Evolutionary conservation across 164 flowering plant genomes (phyloP).

Genomic region (Tetrastigma voinierianum): DNA sequence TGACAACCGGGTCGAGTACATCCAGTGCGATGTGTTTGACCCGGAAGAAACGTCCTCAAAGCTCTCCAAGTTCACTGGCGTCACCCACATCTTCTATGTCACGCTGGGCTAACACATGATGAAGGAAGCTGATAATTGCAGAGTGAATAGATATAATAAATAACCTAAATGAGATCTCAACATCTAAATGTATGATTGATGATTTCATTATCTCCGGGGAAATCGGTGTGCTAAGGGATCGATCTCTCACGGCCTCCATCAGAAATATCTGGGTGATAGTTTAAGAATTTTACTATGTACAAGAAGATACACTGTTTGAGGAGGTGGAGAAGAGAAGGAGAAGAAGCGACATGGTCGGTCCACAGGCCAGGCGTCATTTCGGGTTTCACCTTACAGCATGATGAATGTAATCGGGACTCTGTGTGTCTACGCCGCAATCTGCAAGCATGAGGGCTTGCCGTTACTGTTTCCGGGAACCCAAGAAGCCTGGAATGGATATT

Average conservation of each 20-base stretch:
- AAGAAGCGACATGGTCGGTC: conserved; percentile 39
- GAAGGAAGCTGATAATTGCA: conserved; percentile 11
- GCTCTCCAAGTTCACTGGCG: conserved; percentile 18
- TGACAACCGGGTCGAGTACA: conserved; percentile 14
- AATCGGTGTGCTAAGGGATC: too few relatives aligned
- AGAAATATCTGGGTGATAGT: conserved; percentile 15
- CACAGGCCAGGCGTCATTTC: conserved; percentile 35
- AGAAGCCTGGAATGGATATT: conserved; percentile 33
- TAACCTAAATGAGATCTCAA: too few relatives aligned
- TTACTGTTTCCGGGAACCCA: conserved; percentile 36
- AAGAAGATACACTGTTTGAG: conserved; percentile 32
- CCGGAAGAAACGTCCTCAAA: conserved; percentile 1
- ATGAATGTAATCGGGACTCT: conserved; percentile 28
- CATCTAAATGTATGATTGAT: too few relatives aligned
- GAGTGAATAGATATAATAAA: conserved; percentile 20
- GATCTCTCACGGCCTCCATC: too few relatives aligned
- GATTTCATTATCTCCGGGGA: too few relatives aligned
- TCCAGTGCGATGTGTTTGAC: conserved; percentile 18
- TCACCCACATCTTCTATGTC: conserved; percentile 30
- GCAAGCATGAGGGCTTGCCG: conserved; percentile 34
- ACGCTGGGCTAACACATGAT: conserved; percentile 6
- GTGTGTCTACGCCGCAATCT: conserved; percentile 44
- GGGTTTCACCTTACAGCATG: conserved; percentile 39
- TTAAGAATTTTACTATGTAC: conserved; percentile 23
- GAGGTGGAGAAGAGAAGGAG: conserved; percentile 18